phyloP scores from a whole-genome alignment of 148 eudicot genomes.

The Cornus controversa region DNA sequence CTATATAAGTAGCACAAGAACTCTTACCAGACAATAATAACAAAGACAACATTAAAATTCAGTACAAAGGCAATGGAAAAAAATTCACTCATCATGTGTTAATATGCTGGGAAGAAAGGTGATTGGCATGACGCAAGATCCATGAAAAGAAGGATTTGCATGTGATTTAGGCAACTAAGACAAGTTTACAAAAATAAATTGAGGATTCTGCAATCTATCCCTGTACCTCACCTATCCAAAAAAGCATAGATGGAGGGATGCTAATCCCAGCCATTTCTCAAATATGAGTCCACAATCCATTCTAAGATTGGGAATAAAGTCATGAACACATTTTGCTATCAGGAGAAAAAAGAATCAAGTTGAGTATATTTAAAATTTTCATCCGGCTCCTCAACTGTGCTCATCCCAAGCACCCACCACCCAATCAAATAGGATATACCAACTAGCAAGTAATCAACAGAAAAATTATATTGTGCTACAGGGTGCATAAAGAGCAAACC shows the following conservation, averaged over 20 bases:
- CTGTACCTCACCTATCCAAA: not conserved
- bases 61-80: not conserved
- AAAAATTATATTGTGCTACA: not conserved
- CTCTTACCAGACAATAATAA: not conserved
- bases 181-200: not conserved
- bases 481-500: constrained; percentile 40
- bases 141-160: not conserved
- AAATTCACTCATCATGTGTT: not conserved
- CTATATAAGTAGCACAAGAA: constrained; percentile 27
- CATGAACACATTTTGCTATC: not conserved
- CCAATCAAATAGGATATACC: too few relatives aligned
- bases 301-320: not conserved
- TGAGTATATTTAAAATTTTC: not conserved
- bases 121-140: not conserved
- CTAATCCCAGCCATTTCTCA: not conserved
- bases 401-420: not conserved
- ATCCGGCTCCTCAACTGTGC: not conserved
- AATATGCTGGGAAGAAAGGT: not conserved
- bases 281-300: not conserved
- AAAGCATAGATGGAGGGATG: not conserved
- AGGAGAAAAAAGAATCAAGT: not conserved
- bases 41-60: constrained; percentile 1
- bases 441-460: not conserved
- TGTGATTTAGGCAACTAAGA: not conserved
- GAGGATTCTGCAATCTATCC: not conserved